Evolutionary conservation across 257 asterid species (phyloP), one percentile per base, ranked within the genome.

Genomic region (Schizonepeta tenuifolia): DNA sequence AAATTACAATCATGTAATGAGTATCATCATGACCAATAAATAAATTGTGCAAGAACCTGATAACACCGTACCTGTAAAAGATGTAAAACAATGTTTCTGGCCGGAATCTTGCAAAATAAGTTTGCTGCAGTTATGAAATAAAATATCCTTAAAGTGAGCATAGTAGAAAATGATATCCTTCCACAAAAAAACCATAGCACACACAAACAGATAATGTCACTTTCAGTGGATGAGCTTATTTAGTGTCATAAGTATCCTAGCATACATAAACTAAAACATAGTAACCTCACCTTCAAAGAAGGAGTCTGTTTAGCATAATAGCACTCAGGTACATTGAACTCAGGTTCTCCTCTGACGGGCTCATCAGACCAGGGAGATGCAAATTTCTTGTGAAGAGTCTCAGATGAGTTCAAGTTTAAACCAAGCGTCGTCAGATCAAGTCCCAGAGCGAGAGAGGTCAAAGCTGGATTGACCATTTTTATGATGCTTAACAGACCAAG

Each of bases 351-450:
- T 80, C 86, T 86, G 75, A 83, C 86, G 62, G 93, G 98, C 59
- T 90, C 97, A 9, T 90, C 92, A 43, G 97, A 87, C 95, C 95
- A 93, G 47, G 98, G 98, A 75, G 98, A 93, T 57, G 88, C 87
- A 77, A 93, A 93, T 77, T 85, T 88, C 82, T 90, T 86, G 81
- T 93, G 86, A 61, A 93, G 82, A 74, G 88, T 82, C 65, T 93
- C 97, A 6, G 93, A 21, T 38, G 98, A 93, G 84, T 83, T 88
- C 81, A 93, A 76, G 72, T 89, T 87, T 57, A 93, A 78, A 41
- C 96, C 98, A 64, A 93, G 97, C 26, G 93, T 81, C 9, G 97
- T 86, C 73, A 90, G 84, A 75, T 93, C 98, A 60, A 81, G 73
- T 63, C 98, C 98, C 55, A 85, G 68, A 26, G 97, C 93, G 85